Conservation (phyloP, 2,329 filamentous ascomycete species). For the Fusarium dimerum region DNA sequence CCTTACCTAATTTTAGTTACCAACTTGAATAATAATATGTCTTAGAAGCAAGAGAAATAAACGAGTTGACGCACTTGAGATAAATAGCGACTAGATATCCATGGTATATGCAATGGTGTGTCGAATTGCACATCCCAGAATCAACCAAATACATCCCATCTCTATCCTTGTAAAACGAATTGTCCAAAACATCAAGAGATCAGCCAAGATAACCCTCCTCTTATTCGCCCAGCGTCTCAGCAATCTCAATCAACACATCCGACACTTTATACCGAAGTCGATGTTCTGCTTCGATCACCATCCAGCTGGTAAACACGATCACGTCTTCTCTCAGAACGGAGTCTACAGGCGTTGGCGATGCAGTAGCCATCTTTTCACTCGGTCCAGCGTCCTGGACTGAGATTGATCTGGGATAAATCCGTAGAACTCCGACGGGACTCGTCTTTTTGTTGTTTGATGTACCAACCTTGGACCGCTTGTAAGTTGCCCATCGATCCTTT, state of each 20-base stretch:
- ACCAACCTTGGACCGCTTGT: background rate
- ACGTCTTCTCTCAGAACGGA: slow-evolving; percentile 8
- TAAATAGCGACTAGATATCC: too few relatives aligned
- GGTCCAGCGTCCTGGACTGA: background rate
- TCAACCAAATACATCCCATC: too few relatives aligned
- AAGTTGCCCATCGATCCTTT: slow-evolving; percentile 9
- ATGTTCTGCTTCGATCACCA: slow-evolving; percentile 10
- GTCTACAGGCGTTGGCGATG: background rate
- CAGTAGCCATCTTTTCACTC: background rate
- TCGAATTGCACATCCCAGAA: too few relatives aligned
- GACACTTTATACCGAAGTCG: slow-evolving; percentile 9
- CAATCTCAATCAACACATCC: slow-evolving; percentile 12
- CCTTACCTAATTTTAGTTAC: too few relatives aligned
- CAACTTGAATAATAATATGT: too few relatives aligned
- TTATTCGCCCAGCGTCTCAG: slow-evolving; percentile 5
- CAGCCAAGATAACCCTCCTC: background rate
- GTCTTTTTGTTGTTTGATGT: slow-evolving; percentile 7
- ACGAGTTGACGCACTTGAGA: too few relatives aligned
- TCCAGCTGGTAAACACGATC: slow-evolving; percentile 11
- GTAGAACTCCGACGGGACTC: background rate
- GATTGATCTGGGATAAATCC: background rate
- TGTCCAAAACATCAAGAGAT: background rate
- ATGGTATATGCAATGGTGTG: too few relatives aligned
- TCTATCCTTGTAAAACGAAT: too few relatives aligned
- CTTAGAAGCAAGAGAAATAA: too few relatives aligned